Conservation (phyloP, 441 rosid species). For the Gossypium schwendimanii region DNA sequence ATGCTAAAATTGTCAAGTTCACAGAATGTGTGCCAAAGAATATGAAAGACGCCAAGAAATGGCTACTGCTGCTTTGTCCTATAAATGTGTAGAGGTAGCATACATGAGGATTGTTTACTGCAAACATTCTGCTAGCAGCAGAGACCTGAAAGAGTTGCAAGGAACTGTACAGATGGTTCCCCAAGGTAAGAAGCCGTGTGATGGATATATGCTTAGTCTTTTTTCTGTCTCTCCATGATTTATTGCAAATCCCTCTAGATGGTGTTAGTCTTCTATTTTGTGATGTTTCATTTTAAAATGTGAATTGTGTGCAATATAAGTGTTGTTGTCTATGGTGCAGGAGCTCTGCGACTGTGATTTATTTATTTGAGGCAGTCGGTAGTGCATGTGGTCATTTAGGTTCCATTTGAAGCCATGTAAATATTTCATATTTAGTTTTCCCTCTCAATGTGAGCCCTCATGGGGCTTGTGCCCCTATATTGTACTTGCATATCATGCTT, state of each 20-base stretch:
- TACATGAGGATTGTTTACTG: slow-evolving; percentile 58
- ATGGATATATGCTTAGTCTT: slow-evolving; percentile 7
- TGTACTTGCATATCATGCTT: background rate
- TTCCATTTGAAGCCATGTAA: background rate
- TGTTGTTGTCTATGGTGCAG: background rate
- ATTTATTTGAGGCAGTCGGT: background rate
- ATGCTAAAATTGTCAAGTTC: slow-evolving; percentile 18
- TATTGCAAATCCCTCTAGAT: background rate
- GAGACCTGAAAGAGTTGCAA: slow-evolving; percentile 61
- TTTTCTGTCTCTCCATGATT: slow-evolving; percentile 4
- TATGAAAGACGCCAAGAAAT: slow-evolving; percentile 58
- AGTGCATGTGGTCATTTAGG: background rate
- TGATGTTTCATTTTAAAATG: background rate
- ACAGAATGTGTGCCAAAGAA: slow-evolving; percentile 66
- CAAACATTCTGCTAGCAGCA: slow-evolving; percentile 32
- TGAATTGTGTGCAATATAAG: background rate
- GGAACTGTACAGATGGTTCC: slow-evolving; percentile 39
- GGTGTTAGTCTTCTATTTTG: background rate
- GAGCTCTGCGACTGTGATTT: background rate
- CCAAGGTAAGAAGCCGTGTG: slow-evolving; percentile 43
- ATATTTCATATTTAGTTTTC: slow-evolving; percentile 1
- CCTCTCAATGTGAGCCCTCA: background rate
- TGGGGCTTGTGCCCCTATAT: background rate
- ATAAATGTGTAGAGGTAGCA: slow-evolving; percentile 86
- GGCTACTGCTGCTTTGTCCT: slow-evolving; percentile 85